These are phyloP conservation scores for Boletus sp. DNA, from an alignment of 1,284 basidiomycete genomes.

Conservation along the genomic window DNA sequence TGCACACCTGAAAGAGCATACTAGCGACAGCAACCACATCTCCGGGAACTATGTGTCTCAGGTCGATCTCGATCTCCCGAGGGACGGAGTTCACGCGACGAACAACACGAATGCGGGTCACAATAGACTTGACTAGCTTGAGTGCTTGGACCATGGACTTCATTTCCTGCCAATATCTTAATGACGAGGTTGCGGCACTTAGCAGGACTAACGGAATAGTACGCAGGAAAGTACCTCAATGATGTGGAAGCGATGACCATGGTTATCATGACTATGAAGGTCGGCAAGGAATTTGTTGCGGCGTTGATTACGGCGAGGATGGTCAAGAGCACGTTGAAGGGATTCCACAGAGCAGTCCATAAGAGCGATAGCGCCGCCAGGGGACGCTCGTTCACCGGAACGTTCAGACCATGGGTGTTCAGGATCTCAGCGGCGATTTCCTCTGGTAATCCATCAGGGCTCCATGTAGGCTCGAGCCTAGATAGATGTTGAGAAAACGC, in stretches of 20 bases:
- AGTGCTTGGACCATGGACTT: constrained; percentile 33
- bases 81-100: constrained; percentile 19
- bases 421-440: constrained; percentile 23
- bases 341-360: constrained; percentile 32
- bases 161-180: constrained; percentile 32
- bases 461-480: constrained; percentile 31
- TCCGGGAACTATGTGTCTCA: constrained; percentile 29
- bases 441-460: constrained; percentile 23
- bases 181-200: background rate
- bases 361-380: constrained; percentile 26
- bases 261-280: constrained; percentile 31
- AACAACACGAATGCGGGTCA: constrained; percentile 32
- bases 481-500: background rate
- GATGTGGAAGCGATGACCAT: constrained; percentile 33
- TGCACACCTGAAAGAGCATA: constrained; percentile 9
- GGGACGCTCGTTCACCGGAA: constrained; percentile 30
- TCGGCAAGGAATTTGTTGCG: constrained; percentile 30
- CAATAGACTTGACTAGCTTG: constrained; percentile 32
- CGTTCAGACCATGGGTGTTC: constrained; percentile 22
- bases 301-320: constrained; percentile 29
- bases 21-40: constrained; percentile 30
- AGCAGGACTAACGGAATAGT: background rate
- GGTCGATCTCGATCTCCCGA: constrained; percentile 29
- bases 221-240: constrained; percentile 19
- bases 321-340: constrained; percentile 31